Base-by-base conservation (phyloP, 345 rosid species). In the Conringia planisiliqua region DNA sequence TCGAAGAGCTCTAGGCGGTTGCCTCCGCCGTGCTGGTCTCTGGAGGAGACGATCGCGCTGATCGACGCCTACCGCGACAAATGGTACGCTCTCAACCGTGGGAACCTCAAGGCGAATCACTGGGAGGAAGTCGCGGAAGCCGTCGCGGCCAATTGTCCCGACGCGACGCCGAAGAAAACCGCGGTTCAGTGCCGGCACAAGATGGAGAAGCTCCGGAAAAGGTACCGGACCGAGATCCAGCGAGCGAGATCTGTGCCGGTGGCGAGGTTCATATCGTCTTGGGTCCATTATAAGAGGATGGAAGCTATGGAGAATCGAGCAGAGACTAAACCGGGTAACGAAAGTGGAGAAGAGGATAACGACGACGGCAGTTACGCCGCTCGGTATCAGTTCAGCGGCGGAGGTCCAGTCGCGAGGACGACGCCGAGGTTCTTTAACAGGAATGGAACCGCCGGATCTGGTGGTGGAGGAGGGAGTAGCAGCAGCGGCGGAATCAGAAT, bases 21-120 rank as follows among this genome's bases (percentile, higher is more conserved):
- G 14, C 98, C 97, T 1, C 98, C 98, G 22, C 97, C 96, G 9
- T 91, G 98, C 68, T 93, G 98, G 97, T 87, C 98, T 38, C 93
- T 75, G 43, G 97, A 91, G 26, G 97, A 93, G 71, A 93, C 98
- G 35, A 77, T 79, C 26, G 95, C 92, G 18, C 79, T 93, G 5
- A 91, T 93, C 46, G 97, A 93, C 52, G 89, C 80, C 0, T 93
- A 93, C 81, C 84, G 95, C 10, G 97, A 93, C 51, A 91, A 88
- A 81, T 91, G 98, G 98, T 83, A 85, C 74, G 62, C 90, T 18
- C 97, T 94, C 48, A 89, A 93, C 73, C 95, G 97, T 6, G 95
- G 97, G 5, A 94, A 88, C 46, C 95, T 94, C 57, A 94, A 91
- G 82, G 98, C 96, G 60, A 82, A 83, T 51, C 91, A 93, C 84